Evolutionary conservation across 148 eudicot species (phyloP), one percentile per base, ranked within the genome.

Genomic region (Rhododendron griersonianum): DNA sequence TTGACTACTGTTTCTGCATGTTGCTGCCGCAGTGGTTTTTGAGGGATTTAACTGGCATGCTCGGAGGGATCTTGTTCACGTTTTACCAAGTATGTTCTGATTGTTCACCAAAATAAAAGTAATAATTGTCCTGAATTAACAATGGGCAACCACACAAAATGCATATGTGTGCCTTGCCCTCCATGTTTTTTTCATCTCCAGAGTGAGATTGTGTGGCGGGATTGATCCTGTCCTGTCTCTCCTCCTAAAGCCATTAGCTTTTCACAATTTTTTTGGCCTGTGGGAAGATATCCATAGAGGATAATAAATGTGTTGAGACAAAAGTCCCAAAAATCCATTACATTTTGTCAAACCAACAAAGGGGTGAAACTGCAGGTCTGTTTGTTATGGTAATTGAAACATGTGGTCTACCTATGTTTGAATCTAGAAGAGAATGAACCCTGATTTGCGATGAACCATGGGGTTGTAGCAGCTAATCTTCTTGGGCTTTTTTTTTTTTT

Each of bases 31-130:
- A 96, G 99, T 97, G 99, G 99, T 97, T 97, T 90, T 87, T 97
- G 93, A 93, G 99, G 90, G 99, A 97, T 93, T 90, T 97, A 84
- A 92, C 98, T 21, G 99, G 99, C 92, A 97, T 97, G 99, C 96
- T 97, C 69, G 99, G 99, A 83, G 98, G 98, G 80, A 90, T 97
- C 89, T 86, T 97, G 77, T 97, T 97, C 92, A 93, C 99, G n/a
- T 97, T 92, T 90, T 97, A 95, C 88, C 96, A 94, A 98, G 99
- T 94, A 45, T 55, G 81, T 81, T 51, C 76, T 86, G 21, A 15
- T 30, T 71, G 76, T 71, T 13, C 2, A 3, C 69, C 50, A 45
- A 63, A 61, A 1, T 33, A 76, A 37, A 28, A 69, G 74, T 53
- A 59, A 10, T 41, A 81, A 37, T 41, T n/a, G 30, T 71, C 33